phyloP scores from a whole-genome alignment of 257 asterid genomes.

The Przewalskia tangutica region DNA sequence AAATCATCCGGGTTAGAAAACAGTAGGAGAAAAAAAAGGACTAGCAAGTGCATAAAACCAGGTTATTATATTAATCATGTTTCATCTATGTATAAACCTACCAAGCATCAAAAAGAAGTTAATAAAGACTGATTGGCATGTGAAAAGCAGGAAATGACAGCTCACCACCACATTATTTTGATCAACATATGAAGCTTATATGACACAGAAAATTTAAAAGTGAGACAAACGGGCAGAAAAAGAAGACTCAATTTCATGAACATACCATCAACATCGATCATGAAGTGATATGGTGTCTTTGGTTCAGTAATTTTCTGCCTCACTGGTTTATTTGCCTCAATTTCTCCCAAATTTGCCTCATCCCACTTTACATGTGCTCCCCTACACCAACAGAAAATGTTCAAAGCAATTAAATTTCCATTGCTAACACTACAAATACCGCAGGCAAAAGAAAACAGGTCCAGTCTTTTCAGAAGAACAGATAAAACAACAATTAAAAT shows the following conservation, averaged over 20 bases:
- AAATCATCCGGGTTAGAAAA: background rate
- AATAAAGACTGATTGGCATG: background rate
- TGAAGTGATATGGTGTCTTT: constrained; percentile 94
- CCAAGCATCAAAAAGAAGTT: background rate
- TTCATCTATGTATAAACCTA: background rate
- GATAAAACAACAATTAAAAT: background rate
- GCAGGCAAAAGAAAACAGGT: background rate
- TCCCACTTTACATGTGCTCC: constrained; percentile 61
- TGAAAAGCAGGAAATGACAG: background rate
- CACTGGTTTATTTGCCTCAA: constrained; percentile 90
- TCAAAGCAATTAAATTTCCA: background rate
- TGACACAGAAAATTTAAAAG: background rate
- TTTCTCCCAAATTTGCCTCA: constrained; percentile 78
- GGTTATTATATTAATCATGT: background rate
- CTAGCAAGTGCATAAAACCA: background rate
- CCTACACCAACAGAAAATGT: constrained; percentile 17
- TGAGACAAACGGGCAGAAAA: background rate
- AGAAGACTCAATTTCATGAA: background rate
- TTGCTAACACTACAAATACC: background rate
- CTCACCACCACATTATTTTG: background rate
- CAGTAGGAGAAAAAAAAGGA: background rate
- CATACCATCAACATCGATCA: constrained; percentile 74
- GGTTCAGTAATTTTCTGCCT: constrained; percentile 97
- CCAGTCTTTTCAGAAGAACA: background rate
- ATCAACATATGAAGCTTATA: background rate